phyloP scores from a whole-genome alignment of 495 filamentous ascomycete species.

The Penicillium pancosmium region DNA sequence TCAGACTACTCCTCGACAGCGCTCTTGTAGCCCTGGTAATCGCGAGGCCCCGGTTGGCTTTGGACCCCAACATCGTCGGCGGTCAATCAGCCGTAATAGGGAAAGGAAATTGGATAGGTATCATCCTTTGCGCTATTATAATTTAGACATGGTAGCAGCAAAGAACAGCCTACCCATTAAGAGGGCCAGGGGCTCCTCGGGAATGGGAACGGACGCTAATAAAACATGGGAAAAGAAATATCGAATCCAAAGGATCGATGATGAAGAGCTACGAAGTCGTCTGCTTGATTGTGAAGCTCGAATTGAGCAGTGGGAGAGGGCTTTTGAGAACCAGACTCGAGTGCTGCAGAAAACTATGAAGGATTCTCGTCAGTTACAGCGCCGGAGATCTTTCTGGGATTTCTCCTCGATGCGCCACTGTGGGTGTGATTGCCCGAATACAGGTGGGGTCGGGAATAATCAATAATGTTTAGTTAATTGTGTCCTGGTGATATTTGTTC shows the following conservation, averaged over 20 bases:
- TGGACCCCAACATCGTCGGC: constrained; percentile 10
- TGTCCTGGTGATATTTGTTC: background rate
- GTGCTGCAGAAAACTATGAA: constrained; percentile 30
- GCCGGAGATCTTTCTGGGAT: constrained; percentile 8
- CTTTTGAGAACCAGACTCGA: constrained; percentile 21
- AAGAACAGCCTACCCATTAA: constrained; percentile 10
- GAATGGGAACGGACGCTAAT: constrained; percentile 10
- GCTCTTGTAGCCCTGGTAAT: constrained; percentile 15
- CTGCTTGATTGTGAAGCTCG: constrained; percentile 37
- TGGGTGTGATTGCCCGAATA: constrained; percentile 6
- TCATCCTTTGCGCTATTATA: background rate
- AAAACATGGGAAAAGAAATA: constrained; percentile 14
- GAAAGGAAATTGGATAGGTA: constrained; percentile 10
- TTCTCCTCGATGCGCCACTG: constrained; percentile 10
- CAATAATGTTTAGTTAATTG: constrained; percentile 6
- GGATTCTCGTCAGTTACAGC: constrained; percentile 21
- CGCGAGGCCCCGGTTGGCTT: background rate
- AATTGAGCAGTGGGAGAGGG: constrained; percentile 30
- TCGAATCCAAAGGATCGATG: constrained; percentile 25
- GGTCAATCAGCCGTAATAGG: constrained; percentile 13
- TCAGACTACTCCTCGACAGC: background rate
- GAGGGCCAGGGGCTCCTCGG: constrained; percentile 7
- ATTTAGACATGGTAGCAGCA: constrained; percentile 8
- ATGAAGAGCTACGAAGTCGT: constrained; percentile 33
- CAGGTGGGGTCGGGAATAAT: constrained; percentile 4